Evolutionary conservation across 169 alveolate species (phyloP), one percentile per base, ranked within the genome.

Genomic region (Eimeria acervulina): DNA sequence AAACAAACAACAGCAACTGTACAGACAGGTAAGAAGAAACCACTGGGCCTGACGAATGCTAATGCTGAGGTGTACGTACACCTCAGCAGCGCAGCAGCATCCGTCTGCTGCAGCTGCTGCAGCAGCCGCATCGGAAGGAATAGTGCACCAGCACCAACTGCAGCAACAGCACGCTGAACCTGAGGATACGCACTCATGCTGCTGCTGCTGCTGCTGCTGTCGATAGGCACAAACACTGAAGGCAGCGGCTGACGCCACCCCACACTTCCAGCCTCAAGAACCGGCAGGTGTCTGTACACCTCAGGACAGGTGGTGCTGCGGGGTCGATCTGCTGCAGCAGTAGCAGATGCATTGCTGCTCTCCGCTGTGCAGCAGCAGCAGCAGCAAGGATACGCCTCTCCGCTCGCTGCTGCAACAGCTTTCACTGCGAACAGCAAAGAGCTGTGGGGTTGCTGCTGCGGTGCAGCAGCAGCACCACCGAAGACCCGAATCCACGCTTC

Each of bases 221-320:
- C 89, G 19, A 78, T 5, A 17, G 89, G 28, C 63, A 42, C 63
- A 78, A 78, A 78, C 61, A 40, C 59, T 8, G 89, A 78, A 0
- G 89, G 89, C 89, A 78, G 89, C 63, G 89, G 89, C 89, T 40
- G 89, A n/a, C 89, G 33, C 89, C 89, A 78, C 21, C 63, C 89
- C 55, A 15, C 44, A 36, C 66, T 42, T 6, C 33, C 38, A 26
- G 59, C 66, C 13, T 59, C 52, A 12, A 23, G 13, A 12, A 78
- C 89, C 3, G 89, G 89, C 0, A 78, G 63, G 63, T 78, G 63
- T 23, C 63, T 36, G 63, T 78, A 78, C 66, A 78, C 52, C 66
- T 26, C 89, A 19, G 89, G 89, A 31, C 89, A 78, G 63, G 38
- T 38, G 63, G 21, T 42, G 89, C 66, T 78, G 59, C 63, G 89